A percentile compares a stretch with the other conserved stretches of the same genome.
Evolutionary conservation across 1,139 yeast genomes (phyloP).

Genomic region (Sugiyamaella japonica): DNA sequence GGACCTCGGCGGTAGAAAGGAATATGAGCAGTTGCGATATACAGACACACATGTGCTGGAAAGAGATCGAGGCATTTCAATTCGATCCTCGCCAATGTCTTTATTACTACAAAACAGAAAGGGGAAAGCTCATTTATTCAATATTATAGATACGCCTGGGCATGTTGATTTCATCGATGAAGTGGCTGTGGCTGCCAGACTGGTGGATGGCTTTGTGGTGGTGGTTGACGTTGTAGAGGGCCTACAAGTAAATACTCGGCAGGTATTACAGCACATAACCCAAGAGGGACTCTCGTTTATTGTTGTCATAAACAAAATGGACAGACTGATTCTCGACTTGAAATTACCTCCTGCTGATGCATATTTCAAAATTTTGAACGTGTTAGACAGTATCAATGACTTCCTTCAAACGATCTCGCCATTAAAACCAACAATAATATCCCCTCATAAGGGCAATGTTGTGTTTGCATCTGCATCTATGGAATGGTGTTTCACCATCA

Average conservation of each 20-base stretch:
- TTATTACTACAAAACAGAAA: conserved; percentile 57
- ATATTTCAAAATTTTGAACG: conserved; percentile 61
- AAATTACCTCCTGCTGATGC: conserved; percentile 73
- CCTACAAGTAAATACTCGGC: conserved; percentile 53
- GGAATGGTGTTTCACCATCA: conserved; percentile 62
- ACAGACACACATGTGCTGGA: conserved; percentile 74
- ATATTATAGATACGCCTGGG: conserved; percentile 86
- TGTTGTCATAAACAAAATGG: conserved; percentile 78
- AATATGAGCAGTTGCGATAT: conserved; percentile 54
- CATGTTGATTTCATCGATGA: conserved; percentile 85
- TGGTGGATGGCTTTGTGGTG: conserved; percentile 65
- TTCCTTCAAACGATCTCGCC: conserved; percentile 41
- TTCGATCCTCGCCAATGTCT: conserved; percentile 64
- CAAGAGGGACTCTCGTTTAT: conserved; percentile 52
- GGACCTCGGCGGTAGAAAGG: conserved; percentile 39
- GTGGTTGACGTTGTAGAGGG: conserved; percentile 91
- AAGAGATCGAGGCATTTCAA: conserved; percentile 64
- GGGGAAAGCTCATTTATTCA: conserved; percentile 59
- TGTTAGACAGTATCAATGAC: conserved; percentile 64
- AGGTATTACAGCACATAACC: conserved; percentile 52
- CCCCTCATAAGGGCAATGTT: conserved; percentile 68
- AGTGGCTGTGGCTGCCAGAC: conserved; percentile 54
- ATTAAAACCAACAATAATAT: conserved; percentile 37
- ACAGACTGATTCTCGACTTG: conserved; percentile 75
- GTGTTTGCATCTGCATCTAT: conserved; percentile 69